A percentile compares a stretch with the other conserved stretches of the same genome.
These are phyloP conservation scores for Polysphondylium violaceum DNA, from an alignment of 78 protist genomes.

Conservation along the genomic window DNA sequence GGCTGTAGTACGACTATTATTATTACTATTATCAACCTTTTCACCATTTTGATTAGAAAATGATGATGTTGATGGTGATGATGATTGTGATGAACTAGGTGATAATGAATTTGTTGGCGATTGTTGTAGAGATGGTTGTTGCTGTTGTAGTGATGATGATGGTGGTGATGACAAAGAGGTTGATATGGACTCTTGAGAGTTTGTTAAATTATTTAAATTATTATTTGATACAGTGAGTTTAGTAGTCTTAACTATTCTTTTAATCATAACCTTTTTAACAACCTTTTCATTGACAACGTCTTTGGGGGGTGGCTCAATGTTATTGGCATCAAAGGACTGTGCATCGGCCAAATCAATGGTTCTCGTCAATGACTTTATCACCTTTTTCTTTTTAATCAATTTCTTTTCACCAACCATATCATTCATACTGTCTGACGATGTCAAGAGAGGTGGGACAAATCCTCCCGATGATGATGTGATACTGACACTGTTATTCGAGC, in stretches of 20 bases:
- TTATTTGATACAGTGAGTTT: background rate
- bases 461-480: background rate
- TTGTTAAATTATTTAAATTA: background rate
- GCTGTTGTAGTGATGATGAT: background rate
- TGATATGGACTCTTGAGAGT: background rate
- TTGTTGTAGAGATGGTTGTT: background rate
- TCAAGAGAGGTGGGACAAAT: too few relatives aligned
- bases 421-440: background rate
- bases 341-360: constrained; percentile 35
- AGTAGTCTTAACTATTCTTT: constrained; percentile 9
- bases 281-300: constrained; percentile 26
- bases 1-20: constrained; percentile 9
- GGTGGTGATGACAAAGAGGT: background rate
- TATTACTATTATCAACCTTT: constrained; percentile 1
- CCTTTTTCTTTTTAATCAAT: constrained; percentile 22
- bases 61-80: background rate
- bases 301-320: background rate
- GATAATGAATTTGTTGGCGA: background rate
- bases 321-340: constrained; percentile 6
- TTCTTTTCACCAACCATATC: background rate
- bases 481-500: background rate
- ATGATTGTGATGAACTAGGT: background rate
- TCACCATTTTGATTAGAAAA: background rate
- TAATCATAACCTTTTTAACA: constrained; percentile 28
- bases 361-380: constrained; percentile 55